phyloP scores from a whole-genome alignment of 2,329 filamentous ascomycete species.

The Aspergillus aculeatinus region DNA sequence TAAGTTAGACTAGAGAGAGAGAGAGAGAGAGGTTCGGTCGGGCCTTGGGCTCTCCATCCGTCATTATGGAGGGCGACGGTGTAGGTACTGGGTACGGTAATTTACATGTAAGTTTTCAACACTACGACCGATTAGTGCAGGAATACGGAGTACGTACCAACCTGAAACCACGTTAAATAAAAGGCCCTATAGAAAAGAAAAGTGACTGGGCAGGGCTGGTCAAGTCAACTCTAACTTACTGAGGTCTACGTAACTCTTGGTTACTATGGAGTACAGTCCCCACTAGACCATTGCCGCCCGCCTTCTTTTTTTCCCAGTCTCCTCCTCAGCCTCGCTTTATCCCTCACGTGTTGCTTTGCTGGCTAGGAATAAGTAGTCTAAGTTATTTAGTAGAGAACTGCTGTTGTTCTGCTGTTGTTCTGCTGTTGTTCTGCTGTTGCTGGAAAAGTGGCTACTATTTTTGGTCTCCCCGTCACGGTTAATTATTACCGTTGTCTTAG shows the following conservation, averaged over 20 bases:
- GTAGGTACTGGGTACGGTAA: too few relatives aligned
- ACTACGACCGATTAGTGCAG: neutral
- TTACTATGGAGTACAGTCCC: too few relatives aligned
- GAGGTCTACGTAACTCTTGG: too few relatives aligned
- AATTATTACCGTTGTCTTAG: slow-evolving; percentile 12
- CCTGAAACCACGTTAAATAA: neutral
- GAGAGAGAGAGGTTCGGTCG: neutral
- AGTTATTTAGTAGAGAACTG: neutral
- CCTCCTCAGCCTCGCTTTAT: slow-evolving; percentile 17
- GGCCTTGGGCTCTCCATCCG: neutral
- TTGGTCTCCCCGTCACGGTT: slow-evolving; percentile 17
- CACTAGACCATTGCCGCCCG: slow-evolving; percentile 10
- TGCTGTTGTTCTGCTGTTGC: neutral
- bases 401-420: neutral
- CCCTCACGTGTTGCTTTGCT: neutral
- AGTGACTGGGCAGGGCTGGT: too few relatives aligned
- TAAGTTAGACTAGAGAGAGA: too few relatives aligned
- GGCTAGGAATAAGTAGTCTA: too few relatives aligned
- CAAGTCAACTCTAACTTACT: too few relatives aligned
- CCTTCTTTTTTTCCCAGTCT: too few relatives aligned
- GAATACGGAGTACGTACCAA: neutral
- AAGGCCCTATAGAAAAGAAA: too few relatives aligned
- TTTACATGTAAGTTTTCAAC: neutral
- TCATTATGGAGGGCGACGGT: too few relatives aligned
- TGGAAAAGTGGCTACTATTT: slow-evolving; percentile 16